phyloP scores from a whole-genome alignment of 768 basidiomycete species.

The Trametes sanguinea region DNA sequence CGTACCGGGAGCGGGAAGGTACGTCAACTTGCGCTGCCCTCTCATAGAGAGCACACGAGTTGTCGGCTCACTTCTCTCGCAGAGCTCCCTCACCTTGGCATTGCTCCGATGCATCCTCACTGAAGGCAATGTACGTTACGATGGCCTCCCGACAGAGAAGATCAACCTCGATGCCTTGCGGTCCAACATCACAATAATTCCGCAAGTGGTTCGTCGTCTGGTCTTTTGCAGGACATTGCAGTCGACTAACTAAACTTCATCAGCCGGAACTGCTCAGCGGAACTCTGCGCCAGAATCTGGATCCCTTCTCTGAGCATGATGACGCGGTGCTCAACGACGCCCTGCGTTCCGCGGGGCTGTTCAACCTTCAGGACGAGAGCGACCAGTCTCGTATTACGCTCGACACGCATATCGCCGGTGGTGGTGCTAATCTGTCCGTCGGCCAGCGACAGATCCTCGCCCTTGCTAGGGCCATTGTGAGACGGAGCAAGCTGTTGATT shows the following conservation, averaged over 20 bases:
- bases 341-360: slow-evolving; percentile 43
- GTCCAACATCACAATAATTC: slow-evolving; percentile 48
- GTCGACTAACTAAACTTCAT: not conserved
- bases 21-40: too few relatives aligned
- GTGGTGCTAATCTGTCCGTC: slow-evolving; percentile 37
- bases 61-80: slow-evolving; percentile 7
- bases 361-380: slow-evolving; percentile 28
- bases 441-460: slow-evolving; percentile 49
- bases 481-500: slow-evolving; percentile 46
- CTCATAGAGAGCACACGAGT: not conserved
- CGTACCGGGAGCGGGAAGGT: slow-evolving; percentile 9
- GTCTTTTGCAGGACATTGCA: slow-evolving; percentile 6
- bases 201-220: slow-evolving; percentile 36
- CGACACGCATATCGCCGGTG: slow-evolving; percentile 32
- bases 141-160: slow-evolving; percentile 41
- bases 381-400: slow-evolving; percentile 35
- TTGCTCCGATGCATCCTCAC: slow-evolving; percentile 52
- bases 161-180: slow-evolving; percentile 51
- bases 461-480: slow-evolving; percentile 46
- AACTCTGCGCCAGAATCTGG: slow-evolving; percentile 48
- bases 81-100: slow-evolving; percentile 55
- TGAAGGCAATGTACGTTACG: slow-evolving; percentile 48
- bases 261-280: slow-evolving; percentile 45
- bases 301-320: slow-evolving; percentile 51
- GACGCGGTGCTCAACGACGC: slow-evolving; percentile 44